Conservation (phyloP, 495 filamentous ascomycete genomes). For the Aspergillus saccharolyticus region DNA sequence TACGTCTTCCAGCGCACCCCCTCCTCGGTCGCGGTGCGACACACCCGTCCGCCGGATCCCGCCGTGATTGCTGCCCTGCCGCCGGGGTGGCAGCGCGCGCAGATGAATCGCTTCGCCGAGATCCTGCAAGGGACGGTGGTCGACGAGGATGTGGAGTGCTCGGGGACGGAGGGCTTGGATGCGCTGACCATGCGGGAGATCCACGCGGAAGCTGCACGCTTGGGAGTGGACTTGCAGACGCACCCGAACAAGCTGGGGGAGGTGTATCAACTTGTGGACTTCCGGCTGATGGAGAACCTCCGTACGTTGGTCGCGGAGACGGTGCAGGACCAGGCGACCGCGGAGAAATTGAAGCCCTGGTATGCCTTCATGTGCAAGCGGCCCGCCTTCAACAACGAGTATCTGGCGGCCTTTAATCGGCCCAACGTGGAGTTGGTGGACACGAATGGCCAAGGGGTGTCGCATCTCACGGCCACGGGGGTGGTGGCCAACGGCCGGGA, state of each 20-base stretch:
- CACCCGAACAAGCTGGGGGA: neutral
- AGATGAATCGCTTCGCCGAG: no score
- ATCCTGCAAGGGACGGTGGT: neutral
- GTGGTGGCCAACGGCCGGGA: constrained; percentile 27
- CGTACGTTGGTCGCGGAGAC: constrained; percentile 29
- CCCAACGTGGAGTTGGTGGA: constrained; percentile 30
- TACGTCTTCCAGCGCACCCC: constrained; percentile 47
- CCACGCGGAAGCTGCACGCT: no score
- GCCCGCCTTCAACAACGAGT: constrained; percentile 26
- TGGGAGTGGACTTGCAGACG: no score
- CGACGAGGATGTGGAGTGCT: no score
- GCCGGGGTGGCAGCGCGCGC: constrained; percentile 40
- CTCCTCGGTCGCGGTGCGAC: constrained; percentile 41
- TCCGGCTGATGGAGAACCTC: constrained; percentile 10
- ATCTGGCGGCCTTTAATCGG: constrained; percentile 26
- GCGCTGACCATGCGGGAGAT: neutral
- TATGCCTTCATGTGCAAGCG: constrained; percentile 29
- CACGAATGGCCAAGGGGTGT: constrained; percentile 23
- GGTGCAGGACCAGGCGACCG: constrained; percentile 16
- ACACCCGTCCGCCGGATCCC: constrained; percentile 25
- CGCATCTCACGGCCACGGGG: constrained; percentile 11
- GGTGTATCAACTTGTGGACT: constrained; percentile 13
- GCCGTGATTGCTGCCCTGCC: constrained; percentile 21
- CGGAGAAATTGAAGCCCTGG: constrained; percentile 23
- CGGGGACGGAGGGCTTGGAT: no score